These are phyloP conservation scores for Amanita rubescens DNA, from an alignment of 768 basidiomycete genomes.

Conservation along the genomic window DNA sequence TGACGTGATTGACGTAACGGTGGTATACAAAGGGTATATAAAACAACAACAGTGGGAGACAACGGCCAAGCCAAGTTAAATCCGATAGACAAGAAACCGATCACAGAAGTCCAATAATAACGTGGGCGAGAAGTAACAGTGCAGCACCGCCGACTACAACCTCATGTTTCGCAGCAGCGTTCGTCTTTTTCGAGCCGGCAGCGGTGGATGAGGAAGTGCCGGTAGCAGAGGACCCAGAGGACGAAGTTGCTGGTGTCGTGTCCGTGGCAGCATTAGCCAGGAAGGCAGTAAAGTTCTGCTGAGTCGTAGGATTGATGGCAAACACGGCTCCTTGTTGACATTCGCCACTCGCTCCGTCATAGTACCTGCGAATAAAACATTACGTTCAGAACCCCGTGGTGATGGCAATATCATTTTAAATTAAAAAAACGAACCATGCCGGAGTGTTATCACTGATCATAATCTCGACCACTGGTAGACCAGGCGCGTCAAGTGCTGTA, in stretches of 20 bases:
- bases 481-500: slow-evolving; percentile 26
- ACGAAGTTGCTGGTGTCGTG: slow-evolving; percentile 13
- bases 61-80: too few species aligned
- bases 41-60: neutral
- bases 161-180: neutral
- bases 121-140: neutral
- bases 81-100: neutral
- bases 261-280: slow-evolving; percentile 28
- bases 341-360: slow-evolving; percentile 32
- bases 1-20: neutral
- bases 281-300: slow-evolving; percentile 27
- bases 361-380: slow-evolving; percentile 22
- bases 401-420: neutral
- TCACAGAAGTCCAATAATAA: neutral
- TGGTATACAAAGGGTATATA: neutral
- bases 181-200: neutral
- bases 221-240: slow-evolving; percentile 10
- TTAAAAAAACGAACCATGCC: slow-evolving; percentile 21
- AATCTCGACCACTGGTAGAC: slow-evolving; percentile 23
- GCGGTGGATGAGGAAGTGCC: slow-evolving; percentile 4
- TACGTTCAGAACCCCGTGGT: too few species aligned
- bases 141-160: neutral
- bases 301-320: slow-evolving; percentile 27
- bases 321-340: slow-evolving; percentile 31
- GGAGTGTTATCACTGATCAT: slow-evolving; percentile 28